Evolutionary conservation across 257 asterid species (phyloP), one percentile per base, ranked within the genome.

Genomic region (Ilex asprella): DNA sequence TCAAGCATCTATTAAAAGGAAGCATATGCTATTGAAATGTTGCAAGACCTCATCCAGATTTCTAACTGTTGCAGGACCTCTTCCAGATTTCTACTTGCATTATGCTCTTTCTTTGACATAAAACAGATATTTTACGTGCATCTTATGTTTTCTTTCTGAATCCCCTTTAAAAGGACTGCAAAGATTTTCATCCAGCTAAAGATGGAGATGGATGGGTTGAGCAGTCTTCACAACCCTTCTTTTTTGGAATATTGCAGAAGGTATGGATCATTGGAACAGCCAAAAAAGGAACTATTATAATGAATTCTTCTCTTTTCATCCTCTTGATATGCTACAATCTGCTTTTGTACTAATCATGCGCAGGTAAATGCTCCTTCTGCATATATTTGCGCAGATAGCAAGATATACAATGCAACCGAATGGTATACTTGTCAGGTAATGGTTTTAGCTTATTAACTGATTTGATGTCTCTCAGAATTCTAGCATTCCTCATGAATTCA

Each of bases 191-290:
- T 82, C 91, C 35, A 63, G 97, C 97, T 56, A 92, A 86, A 81
- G 97, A 92, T 59, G 99, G 99, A 62, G 97, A 92, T 64, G 99
- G 99, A 67, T 92, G 99, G 99, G 96, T 92, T 16, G 99, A 92
- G 73, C 97, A 92, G 75, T 75, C 93, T 65, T 82, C 93, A 41
- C 95, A 81, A 51, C 94, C 96, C 63, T 69, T 92, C 62, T 67
- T 89, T 67, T 92, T 86, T 59, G 99, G 99, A 67, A 60, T 89
- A 43, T 79, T 91, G 60, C 94, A 86, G 80, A 89, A 88, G 89
- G 98, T 86, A 65, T 55, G 63, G 35, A 66, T 51, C 50, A 7
- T 30, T 39, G 50, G 61, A 55, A 61, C 60, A 58, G 27, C 35
- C 13, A 46, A 16, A 27, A 53, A 47, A 30, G 30, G 59, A n/a